Evolutionary conservation across 352 stramenopile genomes (phyloP).

Genomic region (Saprolegnia diclina): DNA sequence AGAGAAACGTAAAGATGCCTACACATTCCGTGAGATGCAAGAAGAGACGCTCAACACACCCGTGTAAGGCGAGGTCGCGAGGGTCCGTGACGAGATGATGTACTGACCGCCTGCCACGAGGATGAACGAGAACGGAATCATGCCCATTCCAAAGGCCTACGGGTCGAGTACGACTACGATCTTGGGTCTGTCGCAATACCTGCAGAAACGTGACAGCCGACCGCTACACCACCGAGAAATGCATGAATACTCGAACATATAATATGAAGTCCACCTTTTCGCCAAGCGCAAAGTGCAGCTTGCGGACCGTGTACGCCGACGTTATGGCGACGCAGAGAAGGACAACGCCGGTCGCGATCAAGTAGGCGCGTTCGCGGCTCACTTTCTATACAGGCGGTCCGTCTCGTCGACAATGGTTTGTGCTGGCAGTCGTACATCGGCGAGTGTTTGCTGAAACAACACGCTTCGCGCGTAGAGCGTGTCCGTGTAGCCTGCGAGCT

Average conservation of each 20-base stretch:
- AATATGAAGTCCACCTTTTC: conserved; percentile 28
- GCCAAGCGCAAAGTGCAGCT: conserved; percentile 48
- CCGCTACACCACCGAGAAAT: conserved; percentile 23
- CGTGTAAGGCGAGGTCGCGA: conserved; percentile 61
- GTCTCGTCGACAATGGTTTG: not conserved
- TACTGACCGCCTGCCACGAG: conserved; percentile 67
- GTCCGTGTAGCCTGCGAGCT: conserved; percentile 50
- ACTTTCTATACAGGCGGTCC: conserved; percentile 36
- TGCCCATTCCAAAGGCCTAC: conserved; percentile 60
- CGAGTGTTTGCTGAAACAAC: conserved; percentile 1
- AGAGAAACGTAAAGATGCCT: conserved; percentile 56
- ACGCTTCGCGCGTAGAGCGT: conserved; percentile 33
- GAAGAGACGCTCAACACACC: conserved; percentile 27
- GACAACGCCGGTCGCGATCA: conserved; percentile 35
- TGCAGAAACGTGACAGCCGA: conserved; percentile 55
- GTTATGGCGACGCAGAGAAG: conserved; percentile 37
- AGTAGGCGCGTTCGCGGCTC: conserved; percentile 35
- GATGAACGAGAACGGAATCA: conserved; percentile 59
- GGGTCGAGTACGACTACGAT: too few species aligned
- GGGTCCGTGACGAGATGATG: conserved; percentile 56
- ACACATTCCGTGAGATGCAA: too few species aligned
- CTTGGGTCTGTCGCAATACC: too few species aligned
- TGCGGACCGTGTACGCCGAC: conserved; percentile 39
- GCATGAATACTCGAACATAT: not conserved
- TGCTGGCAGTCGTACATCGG: not conserved